These are phyloP conservation scores for Cubamyces sp. DNA, from an alignment of 768 basidiomycete genomes.

Conservation along the genomic window DNA sequence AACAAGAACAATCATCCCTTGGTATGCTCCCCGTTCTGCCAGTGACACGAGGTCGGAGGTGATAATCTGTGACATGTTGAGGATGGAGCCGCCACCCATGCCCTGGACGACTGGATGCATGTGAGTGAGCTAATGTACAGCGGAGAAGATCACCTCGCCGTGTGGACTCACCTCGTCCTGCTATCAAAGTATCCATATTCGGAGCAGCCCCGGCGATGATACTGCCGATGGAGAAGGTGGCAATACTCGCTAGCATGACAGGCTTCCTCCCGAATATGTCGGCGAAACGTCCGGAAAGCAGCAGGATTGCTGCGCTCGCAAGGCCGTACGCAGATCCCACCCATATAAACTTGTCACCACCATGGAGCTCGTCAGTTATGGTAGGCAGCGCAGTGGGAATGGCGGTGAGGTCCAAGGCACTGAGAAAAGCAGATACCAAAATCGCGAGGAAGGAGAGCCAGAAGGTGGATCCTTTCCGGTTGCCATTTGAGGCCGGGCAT, in stretches of 20 bases:
- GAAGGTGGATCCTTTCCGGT: conserved; percentile 22
- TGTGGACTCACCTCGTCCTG: conserved; percentile 38
- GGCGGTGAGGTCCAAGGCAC: conserved; percentile 32
- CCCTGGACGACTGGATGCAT: conserved; percentile 37
- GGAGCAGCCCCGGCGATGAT: conserved; percentile 47
- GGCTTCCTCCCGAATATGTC: conserved; percentile 45
- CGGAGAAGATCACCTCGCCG: background rate
- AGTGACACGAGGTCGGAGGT: conserved; percentile 45
- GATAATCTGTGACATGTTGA: conserved; percentile 38
- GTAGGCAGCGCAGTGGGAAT: conserved; percentile 48
- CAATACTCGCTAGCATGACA: conserved; percentile 36
- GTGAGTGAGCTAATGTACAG: background rate
- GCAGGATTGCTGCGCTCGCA: conserved; percentile 45
- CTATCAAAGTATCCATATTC: conserved; percentile 47
- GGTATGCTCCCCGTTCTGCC: conserved; percentile 39
- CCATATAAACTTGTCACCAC: conserved; percentile 46
- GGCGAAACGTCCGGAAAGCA: conserved; percentile 43
- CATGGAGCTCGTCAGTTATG: conserved; percentile 43
- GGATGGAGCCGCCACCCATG: conserved; percentile 37
- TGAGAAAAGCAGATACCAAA: conserved; percentile 30
- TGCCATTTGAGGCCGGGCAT: too few relatives aligned
- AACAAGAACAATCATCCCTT: conserved; percentile 33
- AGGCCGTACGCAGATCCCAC: conserved; percentile 49
- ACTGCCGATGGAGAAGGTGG: conserved; percentile 46
- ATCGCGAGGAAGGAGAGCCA: conserved; percentile 31